Evolutionary conservation across 2,329 filamentous ascomycete genomes (phyloP), one percentile per base, ranked within the genome.

Genomic region (Pseudopithomyces chartarum): DNA sequence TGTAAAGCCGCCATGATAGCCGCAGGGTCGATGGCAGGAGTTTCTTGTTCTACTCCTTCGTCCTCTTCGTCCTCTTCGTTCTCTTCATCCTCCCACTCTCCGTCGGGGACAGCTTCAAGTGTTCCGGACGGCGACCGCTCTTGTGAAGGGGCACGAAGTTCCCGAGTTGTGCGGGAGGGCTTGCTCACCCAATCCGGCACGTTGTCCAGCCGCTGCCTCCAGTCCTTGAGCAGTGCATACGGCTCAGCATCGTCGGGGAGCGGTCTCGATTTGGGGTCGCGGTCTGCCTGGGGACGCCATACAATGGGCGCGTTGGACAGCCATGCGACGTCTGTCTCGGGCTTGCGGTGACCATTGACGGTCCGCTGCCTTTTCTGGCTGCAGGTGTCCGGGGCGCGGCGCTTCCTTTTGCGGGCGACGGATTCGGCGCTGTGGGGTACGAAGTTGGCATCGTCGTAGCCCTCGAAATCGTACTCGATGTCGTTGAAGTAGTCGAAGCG

Each of bases 401-500:
- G 66, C 65, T 74, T 76, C 59, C 71, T 65, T 61, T 73, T 73
- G 48, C 65, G 51, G 29, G 65, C 68, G 23, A 58, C 52, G 47
- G 59, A 56, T 42, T 63, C 62, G 11, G 56, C 44, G 7, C 67
- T 55, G 26, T 71, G 65, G 2, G 61, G 57, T 3, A 65, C 58
- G 42, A 69, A 68, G 10, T 73, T 75, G 56, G 75, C 66, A 47
- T 81, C 78, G 61, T 79, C 78, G 48, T 80, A 81, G 40, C 76
- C 74, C 59, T 81, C 79, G 15, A 77, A 78, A 12, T 71, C 79
- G 58, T 81, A 81, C 54, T 82, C 80, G 42, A 81, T 66, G 55
- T 82, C 80, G 54, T 77, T 76, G 70, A 73, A 81, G 65, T 81
- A 82, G 19, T 78, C 78, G 63, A 76, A 82, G 43, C 76, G 67